Evolutionary conservation across 2,329 filamentous ascomycete species (phyloP), one percentile per base, ranked within the genome.

Genomic region (Penicillium sp.): DNA sequence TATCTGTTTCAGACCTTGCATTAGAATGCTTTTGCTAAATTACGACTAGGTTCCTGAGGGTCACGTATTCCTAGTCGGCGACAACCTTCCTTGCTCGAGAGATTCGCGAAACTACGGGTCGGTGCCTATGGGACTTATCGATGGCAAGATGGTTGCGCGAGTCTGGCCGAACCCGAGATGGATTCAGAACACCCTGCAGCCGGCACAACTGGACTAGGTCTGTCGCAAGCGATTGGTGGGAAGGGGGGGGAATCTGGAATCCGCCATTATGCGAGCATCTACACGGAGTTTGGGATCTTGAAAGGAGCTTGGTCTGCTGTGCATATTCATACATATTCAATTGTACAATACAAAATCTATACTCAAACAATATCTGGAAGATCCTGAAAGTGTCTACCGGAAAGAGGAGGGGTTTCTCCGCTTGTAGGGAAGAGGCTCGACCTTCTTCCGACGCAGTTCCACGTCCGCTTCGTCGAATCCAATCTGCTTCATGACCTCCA

Each of bases 61-160:
- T 1, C 93, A 98, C 74, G 94, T 89, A 61, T 97, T 89, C 81
- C 74, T 96, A 6, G 80, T 83, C 2, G 93, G 93, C 2, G 93
- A 98, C 68, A 97, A 97, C 67, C 64, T 95, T 51, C 77, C 81
- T 3, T 85, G 80, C 60, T 96, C 89, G 20, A 76, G 88, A 54
- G 93, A 98, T 72, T 96, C 89, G 35, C 82, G 93, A 51, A 75
- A 83, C 32, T 95, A 86, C 71, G 93, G 93, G 0, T 89, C 93
- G 0, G 66, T 98, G 23, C 93, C 93, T 0, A 72, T 98, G 62
- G 91, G 81, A 1, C 72, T 98, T 53, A 80, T 98, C 36, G 83
- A 79, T 59, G 89, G 89, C 38, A 97, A 95, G 66, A 83, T 93
- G 2, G 70, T 91, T 31, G 85, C 78, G 48, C 59, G 65, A 40